Conservation (phyloP, 306 rosid genomes). For the Quercus ilex region DNA sequence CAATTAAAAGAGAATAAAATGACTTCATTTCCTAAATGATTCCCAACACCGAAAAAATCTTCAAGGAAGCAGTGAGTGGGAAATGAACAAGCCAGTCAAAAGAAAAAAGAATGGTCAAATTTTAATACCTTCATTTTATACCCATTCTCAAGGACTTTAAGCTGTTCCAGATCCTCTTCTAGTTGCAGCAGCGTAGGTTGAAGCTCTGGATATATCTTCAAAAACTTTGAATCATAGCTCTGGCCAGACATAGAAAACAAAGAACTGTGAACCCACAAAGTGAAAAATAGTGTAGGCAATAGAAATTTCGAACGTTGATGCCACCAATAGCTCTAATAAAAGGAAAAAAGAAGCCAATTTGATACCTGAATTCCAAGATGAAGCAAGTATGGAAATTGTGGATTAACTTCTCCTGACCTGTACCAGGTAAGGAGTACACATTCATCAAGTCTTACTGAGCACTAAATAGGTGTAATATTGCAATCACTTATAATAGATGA, state of each 20-base stretch:
- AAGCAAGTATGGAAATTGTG: constrained; percentile 52
- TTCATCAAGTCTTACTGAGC: constrained; percentile 15
- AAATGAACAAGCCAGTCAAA: background rate
- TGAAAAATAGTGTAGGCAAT: background rate
- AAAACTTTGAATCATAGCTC: constrained; percentile 90
- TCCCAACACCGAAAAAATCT: background rate
- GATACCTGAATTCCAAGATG: constrained; percentile 81
- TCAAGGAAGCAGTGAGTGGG: background rate
- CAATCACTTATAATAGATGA: background rate
- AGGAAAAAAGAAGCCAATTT: background rate
- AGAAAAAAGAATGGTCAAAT: background rate
- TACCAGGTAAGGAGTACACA: constrained; percentile 15
- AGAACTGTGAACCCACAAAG: constrained; percentile 13
- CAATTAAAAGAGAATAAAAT: background rate
- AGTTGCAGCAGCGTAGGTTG: constrained; percentile 83
- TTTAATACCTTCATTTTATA: constrained; percentile 87
- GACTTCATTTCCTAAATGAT: background rate
- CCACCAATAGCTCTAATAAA: background rate
- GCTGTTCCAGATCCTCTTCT: constrained; percentile 97
- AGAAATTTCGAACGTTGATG: background rate
- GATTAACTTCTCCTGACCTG: constrained; percentile 86
- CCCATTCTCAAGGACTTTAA: constrained; percentile 95
- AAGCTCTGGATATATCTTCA: constrained; percentile 69
- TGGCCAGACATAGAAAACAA: constrained; percentile 27
- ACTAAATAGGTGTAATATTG: constrained; percentile 10